Evolutionary conservation across 495 filamentous ascomycete genomes (phyloP), one percentile per base, ranked within the genome.

Genomic region (Pyrenopolyporus hunteri): DNA sequence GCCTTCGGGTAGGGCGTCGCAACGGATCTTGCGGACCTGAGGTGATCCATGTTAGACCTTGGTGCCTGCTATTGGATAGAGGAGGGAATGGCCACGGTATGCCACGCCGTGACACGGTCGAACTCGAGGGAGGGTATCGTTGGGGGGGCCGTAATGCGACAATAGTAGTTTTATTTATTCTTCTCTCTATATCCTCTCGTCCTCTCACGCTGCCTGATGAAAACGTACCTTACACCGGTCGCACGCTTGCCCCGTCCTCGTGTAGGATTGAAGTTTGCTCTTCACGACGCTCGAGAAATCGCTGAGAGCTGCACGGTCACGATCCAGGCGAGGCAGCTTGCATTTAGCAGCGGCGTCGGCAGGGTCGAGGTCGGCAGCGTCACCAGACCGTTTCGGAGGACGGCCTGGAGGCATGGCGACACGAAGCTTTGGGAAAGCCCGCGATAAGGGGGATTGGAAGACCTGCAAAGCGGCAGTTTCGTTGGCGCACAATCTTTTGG

Each of bases 181-280:
- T 42, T 23, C 37, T 20, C 23, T 20, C 37, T 25, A 28, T 28
- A 26, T 26, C 14, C n/a, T n/a, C n/a, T 16, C 23, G 14, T 45
- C 13, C 37, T 40, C 23, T 28, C 25, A 13, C 13, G 42, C 28
- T n/a, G 10, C 23, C 20, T 9, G 23, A 23, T 23, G 42, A 32
- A 52, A 23, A 73, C 82, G 55, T 76, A 92, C 91, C 81, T 92
- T 92, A 80, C 92, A 97, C 44, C 92, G 82, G 68, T 96, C 92
- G 80, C 92, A 97, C 3, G 92, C 92, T 71, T 94, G 91, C 2
- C 90, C 89, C 0, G 89, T 94, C 13, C 91, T 81, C 14, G 82
- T 85, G 45, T 86, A 87, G 14, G 80, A 81, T 57, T 80, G 79
- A 44, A 87, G 73, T 66, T 83, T 83, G 73, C 82, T 85, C 76